phyloP scores from a whole-genome alignment of 1,139 yeast genomes.

The Pichia sp. region DNA sequence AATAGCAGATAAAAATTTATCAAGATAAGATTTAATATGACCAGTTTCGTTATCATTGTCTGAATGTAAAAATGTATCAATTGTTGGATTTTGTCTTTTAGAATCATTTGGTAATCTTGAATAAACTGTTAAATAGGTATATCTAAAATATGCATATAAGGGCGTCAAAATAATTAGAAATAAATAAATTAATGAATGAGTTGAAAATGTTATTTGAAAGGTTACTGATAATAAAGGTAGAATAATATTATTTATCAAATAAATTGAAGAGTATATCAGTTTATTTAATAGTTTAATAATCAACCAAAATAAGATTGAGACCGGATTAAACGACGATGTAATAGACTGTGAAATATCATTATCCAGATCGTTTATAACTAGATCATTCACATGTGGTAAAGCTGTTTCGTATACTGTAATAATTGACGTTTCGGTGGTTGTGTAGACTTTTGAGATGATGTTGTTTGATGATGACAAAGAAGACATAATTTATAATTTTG shows the following conservation, averaged over 20 bases:
- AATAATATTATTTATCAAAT: slow-evolving; percentile 18
- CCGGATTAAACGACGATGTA: slow-evolving; percentile 1
- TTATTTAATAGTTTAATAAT: slow-evolving; percentile 16
- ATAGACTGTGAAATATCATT: neutral
- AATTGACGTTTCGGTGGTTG: no score
- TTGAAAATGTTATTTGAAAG: slow-evolving; percentile 27
- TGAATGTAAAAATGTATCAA: slow-evolving; percentile 37
- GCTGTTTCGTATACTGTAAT: no score
- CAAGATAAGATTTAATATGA: slow-evolving; percentile 56
- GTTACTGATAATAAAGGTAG: slow-evolving; percentile 21
- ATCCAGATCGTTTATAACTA: neutral
- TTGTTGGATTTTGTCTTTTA: slow-evolving; percentile 37
- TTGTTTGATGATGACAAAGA: no score
- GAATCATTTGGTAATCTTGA: slow-evolving; percentile 47
- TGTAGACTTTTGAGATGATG: no score
- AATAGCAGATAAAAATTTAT: slow-evolving; percentile 84
- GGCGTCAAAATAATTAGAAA: slow-evolving; percentile 20
- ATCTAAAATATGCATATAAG: slow-evolving; percentile 39
- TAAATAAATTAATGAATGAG: slow-evolving; percentile 24
- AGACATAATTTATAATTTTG: no score
- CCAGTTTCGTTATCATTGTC: slow-evolving; percentile 32
- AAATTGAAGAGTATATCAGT: slow-evolving; percentile 14
- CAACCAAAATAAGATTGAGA: slow-evolving; percentile 18
- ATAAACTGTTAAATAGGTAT: slow-evolving; percentile 45
- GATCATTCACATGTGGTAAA: neutral